Base-by-base conservation (phyloP, 2,329 filamentous ascomycete species). In the Daldinia sp. region DNA sequence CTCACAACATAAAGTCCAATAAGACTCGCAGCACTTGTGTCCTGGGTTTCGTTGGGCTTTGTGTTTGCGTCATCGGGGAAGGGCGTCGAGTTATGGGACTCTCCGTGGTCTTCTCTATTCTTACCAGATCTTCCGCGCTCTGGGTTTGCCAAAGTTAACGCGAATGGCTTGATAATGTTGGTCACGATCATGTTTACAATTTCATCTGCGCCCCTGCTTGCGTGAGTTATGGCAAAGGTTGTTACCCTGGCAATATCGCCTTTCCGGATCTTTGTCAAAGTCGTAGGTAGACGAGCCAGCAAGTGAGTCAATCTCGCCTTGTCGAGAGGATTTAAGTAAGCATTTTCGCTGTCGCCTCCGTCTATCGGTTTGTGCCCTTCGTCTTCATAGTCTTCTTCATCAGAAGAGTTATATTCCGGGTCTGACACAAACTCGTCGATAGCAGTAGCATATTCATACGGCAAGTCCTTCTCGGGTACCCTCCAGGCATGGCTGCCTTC, bases 241-340 rank as follows among this genome's bases (percentile, higher is more conserved):
- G 94, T 94, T 1, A 97, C 83, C 4, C 93, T 86, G 1, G 93
- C 94, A 45, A 98, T 87, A 72, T 98, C 93, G 2, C 93, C 93
- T 72, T 92, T 92, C 25, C 92, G 86, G 23, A 97, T 82, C 68
- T 86, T 90, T 1, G 88, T 86, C 35, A 92, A 87, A 3, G 86
- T 88, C 2, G 88, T 91, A 0, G 95, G 95, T 23, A 98, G 81
- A 13, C 93, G 87, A 2, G 91, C 87, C n/a, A 98, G 82, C 8
- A 97, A 81, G 76, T 96, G 92, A 0, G 91, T 87, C 4, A 98
- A 83, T 77, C 93, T 93, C 0, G 94, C 90, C 72, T 94, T 93
- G 68, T 93, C 89, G 10, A 96, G 79, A 0, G 93, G 94, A 61
- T 92, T 93, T 51, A 97, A 83, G 72, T 94, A 94, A 0, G 84